Base-by-base conservation (phyloP, 2,329 filamentous ascomycete species). In the Colletotrichum spaethianum region DNA sequence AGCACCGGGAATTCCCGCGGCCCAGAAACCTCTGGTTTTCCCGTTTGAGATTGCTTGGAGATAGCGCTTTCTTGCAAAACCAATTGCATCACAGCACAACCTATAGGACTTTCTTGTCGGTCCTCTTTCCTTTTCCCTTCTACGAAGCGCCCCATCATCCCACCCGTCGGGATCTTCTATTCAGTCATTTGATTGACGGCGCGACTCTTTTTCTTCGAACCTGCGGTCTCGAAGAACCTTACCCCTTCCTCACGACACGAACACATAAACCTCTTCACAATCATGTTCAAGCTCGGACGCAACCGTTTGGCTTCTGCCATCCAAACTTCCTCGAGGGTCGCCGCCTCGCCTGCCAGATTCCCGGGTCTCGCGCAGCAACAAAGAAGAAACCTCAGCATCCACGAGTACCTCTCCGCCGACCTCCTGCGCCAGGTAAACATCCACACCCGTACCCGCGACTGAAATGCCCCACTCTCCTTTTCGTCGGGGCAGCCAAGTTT, bases 401-500 rank as follows among this genome's bases (percentile, higher is more conserved):
- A 99, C 89, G 96, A 99, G 88, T 98, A 98, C 87, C 93, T 96
- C 81, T 98, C 96, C 79, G 94, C 95, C 79, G 94, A 95, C 83
- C 92, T 99, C 78, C 90, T 99, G 80, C 94, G 89, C 85, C 82
- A 91, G 88, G 90, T 92, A 88, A 83, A 68, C 59, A 61, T 64
- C 50, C 56, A 60, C 46, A 33, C 46, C 40, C 40, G 56, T 8
- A 50, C 42, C 28, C 63, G 48, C 61, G 63, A 71, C 50, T 59
- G 59, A 67, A 70, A 61, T 31, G 67, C 67, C 72, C 56, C 67
- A 63, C 20, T 48, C 20, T 50, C 46, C 74, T 76, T 75, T 56
- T 57, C 61, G 40, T 52, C 36, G 23, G 67, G 60, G 46, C n/a
- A 38, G 73, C 33, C 52, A 38, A 46, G 60, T 52, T 55, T 52